These are phyloP conservation scores for Coemansia sp. DNA, from an alignment of 192 early-diverging fungal genomes.

Conservation along the genomic window DNA sequence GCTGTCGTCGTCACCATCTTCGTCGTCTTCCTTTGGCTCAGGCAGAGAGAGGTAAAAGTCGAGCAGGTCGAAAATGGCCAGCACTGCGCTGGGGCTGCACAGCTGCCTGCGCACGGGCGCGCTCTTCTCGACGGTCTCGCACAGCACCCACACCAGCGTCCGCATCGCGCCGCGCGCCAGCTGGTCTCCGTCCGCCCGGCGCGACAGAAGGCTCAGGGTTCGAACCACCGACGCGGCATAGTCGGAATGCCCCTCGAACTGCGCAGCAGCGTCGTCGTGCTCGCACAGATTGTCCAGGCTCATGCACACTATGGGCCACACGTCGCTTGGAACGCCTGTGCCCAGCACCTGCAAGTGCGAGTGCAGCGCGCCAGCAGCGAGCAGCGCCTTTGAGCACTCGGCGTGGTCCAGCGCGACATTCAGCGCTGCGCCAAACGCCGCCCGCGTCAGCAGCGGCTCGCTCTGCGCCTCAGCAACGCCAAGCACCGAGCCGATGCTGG, in stretches of 20 bases:
- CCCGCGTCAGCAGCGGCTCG: slow-evolving; percentile 40
- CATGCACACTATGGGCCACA: slow-evolving; percentile 30
- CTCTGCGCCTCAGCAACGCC: neutral
- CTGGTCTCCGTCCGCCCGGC: neutral
- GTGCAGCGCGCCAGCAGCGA: slow-evolving; percentile 21
- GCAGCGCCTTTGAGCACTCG: slow-evolving; percentile 21
- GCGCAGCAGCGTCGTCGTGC: slow-evolving; percentile 11
- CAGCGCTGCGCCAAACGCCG: slow-evolving; percentile 43
- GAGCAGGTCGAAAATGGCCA: slow-evolving; percentile 33
- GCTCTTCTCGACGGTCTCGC: slow-evolving; percentile 46
- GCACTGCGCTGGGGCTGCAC: slow-evolving; percentile 28
- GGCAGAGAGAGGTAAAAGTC: slow-evolving; percentile 16
- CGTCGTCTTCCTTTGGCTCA: neutral
- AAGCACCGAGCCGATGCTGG: slow-evolving; percentile 9
- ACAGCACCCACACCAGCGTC: slow-evolving; percentile 44
- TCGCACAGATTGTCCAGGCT: slow-evolving; percentile 49
- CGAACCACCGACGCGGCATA: slow-evolving; percentile 6
- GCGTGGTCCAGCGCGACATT: slow-evolving; percentile 37
- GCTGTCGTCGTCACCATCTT: neutral
- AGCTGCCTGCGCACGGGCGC: slow-evolving; percentile 29
- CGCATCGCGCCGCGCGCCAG: slow-evolving; percentile 31
- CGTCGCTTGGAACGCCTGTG: neutral
- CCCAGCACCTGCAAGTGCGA: slow-evolving; percentile 23
- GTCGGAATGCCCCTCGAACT: slow-evolving; percentile 24
- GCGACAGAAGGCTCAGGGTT: slow-evolving; percentile 20